Percentiles rank a stretch among this genome's conserved stretches.
phyloP scores from a whole-genome alignment of 2,329 filamentous ascomycete species.

The Chalaropsis thielavioides region DNA sequence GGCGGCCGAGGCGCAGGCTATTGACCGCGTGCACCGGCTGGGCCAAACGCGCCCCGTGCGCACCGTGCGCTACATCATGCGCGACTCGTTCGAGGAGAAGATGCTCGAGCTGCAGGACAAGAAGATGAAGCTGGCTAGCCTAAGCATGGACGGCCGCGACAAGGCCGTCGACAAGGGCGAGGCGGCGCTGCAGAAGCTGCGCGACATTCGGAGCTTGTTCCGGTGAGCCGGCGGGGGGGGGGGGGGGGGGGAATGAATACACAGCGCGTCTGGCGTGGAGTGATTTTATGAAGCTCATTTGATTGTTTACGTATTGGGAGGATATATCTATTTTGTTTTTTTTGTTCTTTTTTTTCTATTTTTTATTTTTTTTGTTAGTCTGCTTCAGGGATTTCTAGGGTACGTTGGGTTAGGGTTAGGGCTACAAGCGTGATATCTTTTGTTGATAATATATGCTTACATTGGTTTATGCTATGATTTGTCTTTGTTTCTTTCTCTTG shows the following conservation, averaged over 20 bases:
- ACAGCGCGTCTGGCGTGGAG: not conserved
- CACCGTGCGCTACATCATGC: constrained; percentile 85
- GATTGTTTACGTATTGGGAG: not conserved
- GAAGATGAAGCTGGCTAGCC: constrained; percentile 78
- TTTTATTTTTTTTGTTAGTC: constrained; percentile 21
- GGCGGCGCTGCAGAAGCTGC: constrained; percentile 45
- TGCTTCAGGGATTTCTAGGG: not conserved
- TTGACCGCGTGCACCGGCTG: constrained; percentile 82
- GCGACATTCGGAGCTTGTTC: constrained; percentile 45
- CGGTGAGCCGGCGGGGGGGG: constrained; percentile 25
- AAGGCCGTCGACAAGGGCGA: constrained; percentile 36
- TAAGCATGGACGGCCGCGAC: constrained; percentile 61
- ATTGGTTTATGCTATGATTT: too few species aligned
- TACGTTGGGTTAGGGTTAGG: too few species aligned
- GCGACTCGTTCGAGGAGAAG: constrained; percentile 80
- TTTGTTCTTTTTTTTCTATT: constrained; percentile 21
- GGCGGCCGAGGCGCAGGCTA: constrained; percentile 81
- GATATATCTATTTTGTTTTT: not conserved
- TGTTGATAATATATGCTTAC: too few species aligned
- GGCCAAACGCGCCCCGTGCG: constrained; percentile 79
- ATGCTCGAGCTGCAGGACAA: constrained; percentile 81
- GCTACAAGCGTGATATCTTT: too few species aligned
- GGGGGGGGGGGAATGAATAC: not conserved
- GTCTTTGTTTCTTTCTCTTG: too few species aligned
- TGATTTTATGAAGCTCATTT: not conserved